These are phyloP conservation scores for Linaria vulgaris DNA, from an alignment of 257 asterid genomes.

Conservation along the genomic window DNA sequence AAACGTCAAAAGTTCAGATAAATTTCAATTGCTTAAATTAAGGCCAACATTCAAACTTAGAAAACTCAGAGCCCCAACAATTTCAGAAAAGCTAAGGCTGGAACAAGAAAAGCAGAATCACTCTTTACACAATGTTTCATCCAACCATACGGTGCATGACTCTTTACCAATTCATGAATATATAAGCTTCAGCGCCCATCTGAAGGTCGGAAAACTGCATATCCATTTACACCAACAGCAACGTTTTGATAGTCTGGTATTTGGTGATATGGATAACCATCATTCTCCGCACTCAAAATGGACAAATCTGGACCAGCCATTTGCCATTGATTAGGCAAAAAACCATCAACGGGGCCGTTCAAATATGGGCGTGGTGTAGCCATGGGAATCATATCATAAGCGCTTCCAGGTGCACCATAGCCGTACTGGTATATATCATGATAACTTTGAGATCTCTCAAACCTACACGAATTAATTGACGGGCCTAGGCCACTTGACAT, in stretches of 20 bases:
- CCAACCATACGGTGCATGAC: too few relatives aligned
- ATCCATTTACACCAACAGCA: slow-evolving; percentile 39
- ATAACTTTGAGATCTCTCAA: slow-evolving; percentile 54
- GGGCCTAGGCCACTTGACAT: slow-evolving; percentile 32
- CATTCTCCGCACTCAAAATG: slow-evolving; percentile 32
- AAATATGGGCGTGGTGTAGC: slow-evolving; percentile 37
- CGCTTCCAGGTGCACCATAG: slow-evolving; percentile 30
- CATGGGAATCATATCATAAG: slow-evolving; percentile 45
- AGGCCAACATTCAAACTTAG: too few relatives aligned
- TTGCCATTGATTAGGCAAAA: slow-evolving; percentile 60
- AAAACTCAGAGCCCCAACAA: background rate
- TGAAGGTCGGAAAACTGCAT: slow-evolving; percentile 44
- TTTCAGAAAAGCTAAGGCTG: slow-evolving; percentile 16
- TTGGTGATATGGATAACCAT: slow-evolving; percentile 31
- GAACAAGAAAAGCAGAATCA: slow-evolving; percentile 25
- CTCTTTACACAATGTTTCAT: slow-evolving; percentile 35
- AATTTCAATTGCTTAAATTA: too few relatives aligned
- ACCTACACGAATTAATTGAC: slow-evolving; percentile 39
- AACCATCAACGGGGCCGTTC: slow-evolving; percentile 57
- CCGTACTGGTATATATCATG: slow-evolving; percentile 46
- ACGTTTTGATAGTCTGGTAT: slow-evolving; percentile 37
- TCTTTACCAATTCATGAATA: too few relatives aligned
- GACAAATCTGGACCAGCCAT: slow-evolving; percentile 54
- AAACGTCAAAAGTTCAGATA: too few relatives aligned
- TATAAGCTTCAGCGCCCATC: slow-evolving; percentile 39